A percentile compares a stretch with the other conserved stretches of the same genome.
These are phyloP conservation scores for Stentor roeselii DNA, from an alignment of 73 alveolate species.

Conservation along the genomic window DNA sequence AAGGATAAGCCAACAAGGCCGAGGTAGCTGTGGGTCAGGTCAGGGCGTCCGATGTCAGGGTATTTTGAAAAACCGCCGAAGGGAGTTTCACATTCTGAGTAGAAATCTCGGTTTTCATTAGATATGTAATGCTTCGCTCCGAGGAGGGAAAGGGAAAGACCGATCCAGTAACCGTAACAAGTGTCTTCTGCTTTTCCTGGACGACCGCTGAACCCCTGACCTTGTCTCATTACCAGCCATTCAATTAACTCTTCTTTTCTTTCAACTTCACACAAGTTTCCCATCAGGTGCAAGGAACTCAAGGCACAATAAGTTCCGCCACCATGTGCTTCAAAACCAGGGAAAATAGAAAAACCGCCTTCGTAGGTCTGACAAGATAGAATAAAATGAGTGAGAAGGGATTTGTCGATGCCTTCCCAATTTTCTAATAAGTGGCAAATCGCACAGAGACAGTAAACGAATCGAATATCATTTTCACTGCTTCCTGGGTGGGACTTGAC, in stretches of 20 bases:
- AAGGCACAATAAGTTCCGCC: constrained; percentile 40
- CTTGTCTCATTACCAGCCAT: constrained; percentile 33
- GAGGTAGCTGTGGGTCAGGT: constrained; percentile 4
- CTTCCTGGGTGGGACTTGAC: constrained; percentile 4
- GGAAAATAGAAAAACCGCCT: constrained; percentile 31
- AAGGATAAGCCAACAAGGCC: not conserved
- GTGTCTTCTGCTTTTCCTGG: constrained; percentile 32
- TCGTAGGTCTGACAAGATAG: constrained; percentile 29
- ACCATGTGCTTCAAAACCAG: constrained; percentile 35
- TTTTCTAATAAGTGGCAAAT: constrained; percentile 18
- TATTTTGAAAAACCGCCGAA: constrained; percentile 12
- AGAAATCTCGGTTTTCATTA: constrained; percentile 9
- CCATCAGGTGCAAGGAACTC: constrained; percentile 23
- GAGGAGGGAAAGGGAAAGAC: constrained; percentile 16
- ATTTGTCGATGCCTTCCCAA: constrained; percentile 21
- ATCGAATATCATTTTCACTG: constrained; percentile 36
- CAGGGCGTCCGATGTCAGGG: constrained; percentile 7
- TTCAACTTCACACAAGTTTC: not conserved
- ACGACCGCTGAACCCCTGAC: constrained; percentile 37
- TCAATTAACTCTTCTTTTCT: constrained; percentile 27
- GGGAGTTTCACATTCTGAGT: constrained; percentile 8
- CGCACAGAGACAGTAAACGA: constrained; percentile 40
- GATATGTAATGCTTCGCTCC: not conserved
- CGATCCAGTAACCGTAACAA: constrained; percentile 35
- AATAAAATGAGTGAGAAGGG: not conserved